A percentile compares a stretch with the other conserved stretches of the same genome.
Evolutionary conservation across 106 monocot species (phyloP).

Genomic region (Agapanthus africanus): DNA sequence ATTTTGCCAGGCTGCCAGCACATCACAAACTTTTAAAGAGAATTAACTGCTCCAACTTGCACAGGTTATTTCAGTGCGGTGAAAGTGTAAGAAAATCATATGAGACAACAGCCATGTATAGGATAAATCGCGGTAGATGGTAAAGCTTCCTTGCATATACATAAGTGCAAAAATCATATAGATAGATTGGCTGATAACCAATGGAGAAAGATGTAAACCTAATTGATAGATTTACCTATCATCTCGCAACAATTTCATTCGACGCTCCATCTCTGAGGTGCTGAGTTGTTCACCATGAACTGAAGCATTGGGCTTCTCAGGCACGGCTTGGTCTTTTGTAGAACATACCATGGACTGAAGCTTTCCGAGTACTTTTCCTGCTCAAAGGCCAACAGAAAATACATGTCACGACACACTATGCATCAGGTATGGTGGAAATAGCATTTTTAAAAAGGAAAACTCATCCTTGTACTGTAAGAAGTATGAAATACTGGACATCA

Average conservation of each 20-base stretch:
- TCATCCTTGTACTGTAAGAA: background rate
- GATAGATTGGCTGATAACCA: background rate
- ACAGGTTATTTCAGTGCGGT: background rate
- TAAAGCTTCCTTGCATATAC: background rate
- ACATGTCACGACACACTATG: background rate
- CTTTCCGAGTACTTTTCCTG: constrained; percentile 81
- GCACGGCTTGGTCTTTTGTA: constrained; percentile 19
- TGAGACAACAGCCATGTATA: background rate
- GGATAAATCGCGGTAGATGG: background rate
- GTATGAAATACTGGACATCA: background rate
- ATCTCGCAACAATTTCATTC: constrained; percentile 78
- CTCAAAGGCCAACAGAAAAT: too few species aligned
- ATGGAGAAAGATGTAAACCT: background rate
- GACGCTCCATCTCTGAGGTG: constrained; percentile 57
- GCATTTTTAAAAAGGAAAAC: background rate
- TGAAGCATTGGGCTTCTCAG: constrained; percentile 30
- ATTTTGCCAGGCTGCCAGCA: too few species aligned
- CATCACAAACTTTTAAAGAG: too few species aligned
- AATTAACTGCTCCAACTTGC: too few species aligned
- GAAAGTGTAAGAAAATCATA: background rate
- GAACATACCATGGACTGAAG: constrained; percentile 33
- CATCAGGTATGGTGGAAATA: background rate
- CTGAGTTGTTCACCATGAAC: constrained; percentile 58
- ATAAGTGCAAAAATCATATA: background rate
- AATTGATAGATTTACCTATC: constrained; percentile 49